Conservation (phyloP, 2,329 filamentous ascomycete genomes). For the Calonectria ilicicola region DNA sequence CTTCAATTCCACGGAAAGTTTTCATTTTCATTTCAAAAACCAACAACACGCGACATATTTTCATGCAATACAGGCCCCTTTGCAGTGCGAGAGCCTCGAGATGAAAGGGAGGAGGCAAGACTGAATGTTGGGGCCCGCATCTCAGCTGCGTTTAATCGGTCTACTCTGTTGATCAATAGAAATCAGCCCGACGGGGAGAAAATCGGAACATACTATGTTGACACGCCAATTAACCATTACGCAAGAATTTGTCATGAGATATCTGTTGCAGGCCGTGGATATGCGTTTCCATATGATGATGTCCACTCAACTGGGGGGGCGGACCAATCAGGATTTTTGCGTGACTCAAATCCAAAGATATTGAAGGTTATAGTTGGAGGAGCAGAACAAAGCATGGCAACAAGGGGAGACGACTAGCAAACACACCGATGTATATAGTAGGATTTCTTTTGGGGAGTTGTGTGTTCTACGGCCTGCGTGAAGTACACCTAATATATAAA, state of each 20-base stretch:
- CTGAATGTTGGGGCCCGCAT: slow-evolving; percentile 79
- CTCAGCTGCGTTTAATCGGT: slow-evolving; percentile 80
- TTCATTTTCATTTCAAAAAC: slow-evolving; percentile 55
- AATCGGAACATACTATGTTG: slow-evolving; percentile 64
- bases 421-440: neutral
- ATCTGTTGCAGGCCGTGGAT: slow-evolving; percentile 71
- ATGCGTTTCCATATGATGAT: slow-evolving; percentile 80
- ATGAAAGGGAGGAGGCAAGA: slow-evolving; percentile 51
- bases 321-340: slow-evolving; percentile 74
- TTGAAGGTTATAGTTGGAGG: slow-evolving; percentile 69
- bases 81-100: slow-evolving; percentile 25
- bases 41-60: slow-evolving; percentile 63
- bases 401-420: neutral
- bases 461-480: too few relatives aligned
- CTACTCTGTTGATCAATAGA: slow-evolving; percentile 70
- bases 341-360: slow-evolving; percentile 65
- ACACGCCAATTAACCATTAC: slow-evolving; percentile 73
- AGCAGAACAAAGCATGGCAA: neutral
- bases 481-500: too few relatives aligned
- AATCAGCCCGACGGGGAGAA: slow-evolving; percentile 65
- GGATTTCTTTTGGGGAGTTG: neutral
- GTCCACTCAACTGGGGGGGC: slow-evolving; percentile 65
- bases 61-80: slow-evolving; percentile 70
- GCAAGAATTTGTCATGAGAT: slow-evolving; percentile 72
- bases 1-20: slow-evolving; percentile 58